A percentile compares a stretch with the other conserved stretches of the same genome.
phyloP scores from a whole-genome alignment of 257 asterid species.

The Eustoma russellianum region DNA sequence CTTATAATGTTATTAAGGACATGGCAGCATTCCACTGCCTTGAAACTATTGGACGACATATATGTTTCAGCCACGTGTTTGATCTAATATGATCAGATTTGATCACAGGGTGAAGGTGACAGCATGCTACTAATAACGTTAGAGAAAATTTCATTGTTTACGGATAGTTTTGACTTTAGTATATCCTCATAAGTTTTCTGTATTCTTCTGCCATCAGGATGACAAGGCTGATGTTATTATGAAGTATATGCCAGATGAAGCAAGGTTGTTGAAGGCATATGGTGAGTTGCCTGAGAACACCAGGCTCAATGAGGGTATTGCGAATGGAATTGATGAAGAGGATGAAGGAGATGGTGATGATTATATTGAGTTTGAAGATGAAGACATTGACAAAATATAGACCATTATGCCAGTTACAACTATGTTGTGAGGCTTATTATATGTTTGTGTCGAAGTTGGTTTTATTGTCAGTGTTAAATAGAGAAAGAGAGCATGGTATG shows the following conservation, averaged over 20 bases:
- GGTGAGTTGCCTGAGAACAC: constrained; percentile 19
- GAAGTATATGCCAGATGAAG: constrained; percentile 25
- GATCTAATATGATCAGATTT: too few relatives aligned
- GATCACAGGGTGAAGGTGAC: too few relatives aligned
- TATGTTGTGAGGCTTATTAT: too few relatives aligned
- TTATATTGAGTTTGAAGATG: constrained; percentile 23
- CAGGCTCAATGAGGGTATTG: constrained; percentile 23
- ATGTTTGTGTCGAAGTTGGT: too few relatives aligned
- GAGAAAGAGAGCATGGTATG: too few relatives aligned
- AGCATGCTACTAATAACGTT: too few relatives aligned
- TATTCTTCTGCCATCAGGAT: constrained; percentile 8
- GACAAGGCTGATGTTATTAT: constrained; percentile 23
- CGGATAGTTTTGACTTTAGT: too few relatives aligned
- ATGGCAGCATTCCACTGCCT: too few relatives aligned
- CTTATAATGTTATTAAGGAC: too few relatives aligned
- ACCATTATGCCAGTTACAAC: not conserved
- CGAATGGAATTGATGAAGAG: constrained; percentile 21
- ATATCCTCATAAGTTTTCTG: not conserved
- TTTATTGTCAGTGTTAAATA: too few relatives aligned
- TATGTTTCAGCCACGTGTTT: too few relatives aligned
- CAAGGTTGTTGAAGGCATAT: constrained; percentile 20
- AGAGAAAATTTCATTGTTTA: constrained; percentile 50
- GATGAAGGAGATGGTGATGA: constrained; percentile 16
- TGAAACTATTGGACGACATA: too few relatives aligned
- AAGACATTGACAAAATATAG: constrained; percentile 21